Evolutionary conservation across 208 protist genomes (phyloP).

Genomic region (Acanthamoeba healyi): DNA sequence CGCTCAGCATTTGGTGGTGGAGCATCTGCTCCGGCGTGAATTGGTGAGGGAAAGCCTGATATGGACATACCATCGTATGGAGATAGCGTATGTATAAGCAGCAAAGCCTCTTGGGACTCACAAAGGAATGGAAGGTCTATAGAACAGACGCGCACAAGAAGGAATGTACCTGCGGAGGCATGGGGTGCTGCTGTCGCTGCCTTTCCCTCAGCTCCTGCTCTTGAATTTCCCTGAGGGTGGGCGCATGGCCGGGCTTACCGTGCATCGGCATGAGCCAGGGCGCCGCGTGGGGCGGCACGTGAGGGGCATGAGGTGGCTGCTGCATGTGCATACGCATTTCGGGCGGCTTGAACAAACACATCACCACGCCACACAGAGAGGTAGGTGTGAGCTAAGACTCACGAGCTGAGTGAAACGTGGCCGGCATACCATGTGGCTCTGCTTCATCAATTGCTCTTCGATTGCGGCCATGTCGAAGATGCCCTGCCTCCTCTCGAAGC

Average conservation of each 20-base stretch:
- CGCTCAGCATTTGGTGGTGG: conserved; percentile 53
- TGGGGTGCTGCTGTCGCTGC: conserved; percentile 12
- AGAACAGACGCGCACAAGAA: neutral
- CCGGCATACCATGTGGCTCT: conserved; percentile 15
- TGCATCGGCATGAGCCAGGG: conserved; percentile 1
- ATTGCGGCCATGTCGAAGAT: conserved; percentile 67
- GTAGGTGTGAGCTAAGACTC: neutral
- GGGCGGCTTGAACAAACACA: neutral
- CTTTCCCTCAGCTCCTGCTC: conserved; percentile 21
- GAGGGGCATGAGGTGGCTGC: too few species aligned
- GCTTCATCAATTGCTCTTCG: conserved; percentile 50
- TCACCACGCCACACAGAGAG: too few species aligned
- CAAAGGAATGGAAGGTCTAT: neutral
- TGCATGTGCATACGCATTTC: conserved; percentile 28
- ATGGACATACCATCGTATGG: neutral
- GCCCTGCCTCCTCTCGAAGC: conserved; percentile 22
- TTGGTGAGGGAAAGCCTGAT: conserved; percentile 16
- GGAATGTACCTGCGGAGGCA: conserved; percentile 3
- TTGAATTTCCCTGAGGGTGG: conserved; percentile 23
- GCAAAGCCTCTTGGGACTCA: too few species aligned
- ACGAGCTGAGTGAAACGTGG: neutral
- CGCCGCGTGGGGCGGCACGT: conserved; percentile 22
- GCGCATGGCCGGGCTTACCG: neutral
- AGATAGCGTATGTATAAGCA: neutral
- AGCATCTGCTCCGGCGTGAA: conserved; percentile 59